Base-by-base conservation (phyloP, 164 flowering plant species). In the Platanus orientalis region DNA sequence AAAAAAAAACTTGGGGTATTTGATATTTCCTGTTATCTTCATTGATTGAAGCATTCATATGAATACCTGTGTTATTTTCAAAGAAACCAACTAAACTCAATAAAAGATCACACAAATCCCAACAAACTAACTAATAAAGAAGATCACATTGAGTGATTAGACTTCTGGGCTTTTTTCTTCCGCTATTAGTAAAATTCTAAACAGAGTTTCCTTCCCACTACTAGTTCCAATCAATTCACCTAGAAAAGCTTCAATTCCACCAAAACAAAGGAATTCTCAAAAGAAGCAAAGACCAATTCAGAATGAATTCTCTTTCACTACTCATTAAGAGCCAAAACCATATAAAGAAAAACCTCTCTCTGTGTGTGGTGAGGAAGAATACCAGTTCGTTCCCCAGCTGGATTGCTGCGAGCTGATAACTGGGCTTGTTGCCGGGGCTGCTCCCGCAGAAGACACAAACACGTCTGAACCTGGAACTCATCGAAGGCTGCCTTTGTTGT, bases 401-500 rank as follows among this genome's bases (percentile, higher is more conserved):
- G 63, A 80, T 76, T 25, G 96, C 94, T 9, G 96, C 84, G 40
- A 81, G 76, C 67, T 83, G 92, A 62, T 87, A 89, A 67, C 80
- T 78, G 16, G 90, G 83, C 52, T 80, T 90, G 73, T 85, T 90
- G 39, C 96, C 94, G 0, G 83, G 85, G 63, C 93, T 85, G 76
- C 96, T 87, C 0, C 96, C 96, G 34, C 96, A 86, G 76, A 86
- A 89, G 6, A 86, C 96, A 49, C 92, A 86, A 10, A 85, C 75
- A 60, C 93, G 81, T 47, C 74, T 73, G 81, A 87, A 90, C 67
- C 84, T 87, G n/a, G 91, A 87, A 61, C 67, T 72, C 70, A 55
- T 44, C 27, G 64, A 42, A 28, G 63, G 23, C 26, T 66, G 69
- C 30, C 52, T 64, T 50, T 68, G 65, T 47, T 56, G 69, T 14